These are phyloP conservation scores for Phoma herbarum DNA, from an alignment of 2,329 filamentous ascomycete genomes.

Conservation along the genomic window DNA sequence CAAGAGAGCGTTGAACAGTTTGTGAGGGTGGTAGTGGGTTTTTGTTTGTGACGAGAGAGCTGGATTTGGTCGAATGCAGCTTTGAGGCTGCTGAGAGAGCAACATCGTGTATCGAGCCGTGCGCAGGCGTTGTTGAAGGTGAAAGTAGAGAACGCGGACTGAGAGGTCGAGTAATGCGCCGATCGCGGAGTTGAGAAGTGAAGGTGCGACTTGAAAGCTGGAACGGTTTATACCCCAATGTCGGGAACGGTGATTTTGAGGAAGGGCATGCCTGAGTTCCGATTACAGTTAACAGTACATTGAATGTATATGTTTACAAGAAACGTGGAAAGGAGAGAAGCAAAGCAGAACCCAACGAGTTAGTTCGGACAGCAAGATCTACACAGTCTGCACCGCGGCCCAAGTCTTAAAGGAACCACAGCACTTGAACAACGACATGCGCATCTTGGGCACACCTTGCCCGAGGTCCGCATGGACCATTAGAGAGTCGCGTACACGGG, in stretches of 20 bases:
- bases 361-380: neutral
- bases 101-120: conserved; percentile 10
- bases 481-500: neutral
- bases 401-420: neutral
- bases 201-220: neutral
- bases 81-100: conserved; percentile 7
- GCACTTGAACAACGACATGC: neutral
- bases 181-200: neutral
- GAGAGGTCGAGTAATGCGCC: neutral
- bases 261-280: neutral
- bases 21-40: conserved; percentile 5
- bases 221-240: neutral
- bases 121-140: neutral
- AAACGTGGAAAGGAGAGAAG: neutral
- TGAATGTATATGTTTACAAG: neutral
- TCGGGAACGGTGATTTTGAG: neutral
- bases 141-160: neutral
- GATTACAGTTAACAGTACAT: neutral
- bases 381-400: neutral
- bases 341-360: neutral
- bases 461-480: neutral
- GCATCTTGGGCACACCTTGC: neutral
- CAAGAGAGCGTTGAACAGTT: conserved; percentile 4
- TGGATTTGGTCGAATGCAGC: conserved; percentile 3
- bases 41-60: neutral